A percentile compares a stretch with the other conserved stretches of the same genome.
phyloP scores from a whole-genome alignment of 2,329 filamentous ascomycete genomes.

The Curvularia sp. region DNA sequence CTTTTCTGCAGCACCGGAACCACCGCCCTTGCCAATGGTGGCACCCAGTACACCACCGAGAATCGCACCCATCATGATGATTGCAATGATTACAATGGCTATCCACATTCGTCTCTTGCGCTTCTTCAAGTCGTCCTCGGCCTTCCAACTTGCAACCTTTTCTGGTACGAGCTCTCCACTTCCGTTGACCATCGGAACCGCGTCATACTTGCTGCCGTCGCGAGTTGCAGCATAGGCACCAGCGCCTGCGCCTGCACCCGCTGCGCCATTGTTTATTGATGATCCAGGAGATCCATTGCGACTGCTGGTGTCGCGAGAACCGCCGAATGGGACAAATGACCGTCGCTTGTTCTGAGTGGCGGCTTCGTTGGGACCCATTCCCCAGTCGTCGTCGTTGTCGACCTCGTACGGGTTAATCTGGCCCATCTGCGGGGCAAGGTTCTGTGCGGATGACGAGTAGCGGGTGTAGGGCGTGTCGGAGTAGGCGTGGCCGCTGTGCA shows the following conservation, averaged over 20 bases:
- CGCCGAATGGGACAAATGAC: constrained; percentile 66
- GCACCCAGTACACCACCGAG: constrained; percentile 77
- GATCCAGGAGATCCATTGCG: constrained; percentile 50
- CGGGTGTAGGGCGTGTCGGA: constrained; percentile 72
- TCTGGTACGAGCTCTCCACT: constrained; percentile 55
- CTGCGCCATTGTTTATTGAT: constrained; percentile 44
- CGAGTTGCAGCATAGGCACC: constrained; percentile 29
- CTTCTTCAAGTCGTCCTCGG: constrained; percentile 55
- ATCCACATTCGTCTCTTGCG: constrained; percentile 72
- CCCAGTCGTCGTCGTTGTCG: constrained; percentile 87
- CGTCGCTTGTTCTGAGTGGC: constrained; percentile 57
- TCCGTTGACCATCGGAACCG: constrained; percentile 53
- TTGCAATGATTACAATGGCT: constrained; percentile 67
- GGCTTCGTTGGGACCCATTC: constrained; percentile 62
- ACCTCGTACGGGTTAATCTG: constrained; percentile 79
- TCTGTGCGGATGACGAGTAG: constrained; percentile 54
- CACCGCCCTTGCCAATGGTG: constrained; percentile 62
- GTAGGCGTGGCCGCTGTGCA: constrained; percentile 55
- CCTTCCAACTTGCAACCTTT: constrained; percentile 66
- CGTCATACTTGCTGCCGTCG: constrained; percentile 61
- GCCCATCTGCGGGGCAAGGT: constrained; percentile 48
- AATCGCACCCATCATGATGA: constrained; percentile 74
- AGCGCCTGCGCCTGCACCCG: constrained; percentile 53
- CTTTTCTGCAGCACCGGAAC: constrained; percentile 26
- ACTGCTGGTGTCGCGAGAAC: constrained; percentile 50